These are phyloP conservation scores for Ganoderma leucocontextum DNA, from an alignment of 1,284 basidiomycete species.

Conservation along the genomic window DNA sequence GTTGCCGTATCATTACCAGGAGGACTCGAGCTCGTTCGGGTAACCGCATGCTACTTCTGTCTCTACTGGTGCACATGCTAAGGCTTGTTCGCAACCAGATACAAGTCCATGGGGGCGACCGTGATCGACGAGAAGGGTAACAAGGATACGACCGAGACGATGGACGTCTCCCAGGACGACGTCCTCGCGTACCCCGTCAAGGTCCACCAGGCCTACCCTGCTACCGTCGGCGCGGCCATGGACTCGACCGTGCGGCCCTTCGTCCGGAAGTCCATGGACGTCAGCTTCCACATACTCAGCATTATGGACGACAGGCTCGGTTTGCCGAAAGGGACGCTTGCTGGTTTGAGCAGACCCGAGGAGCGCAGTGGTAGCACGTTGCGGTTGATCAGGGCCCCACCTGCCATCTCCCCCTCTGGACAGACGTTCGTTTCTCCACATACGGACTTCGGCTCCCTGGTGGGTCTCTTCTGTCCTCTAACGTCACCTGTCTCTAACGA, in stretches of 20 bases:
- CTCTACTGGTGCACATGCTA: neutral
- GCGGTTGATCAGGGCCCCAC: slow-evolving; percentile 25
- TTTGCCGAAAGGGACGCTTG: slow-evolving; percentile 28
- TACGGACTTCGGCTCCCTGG: slow-evolving; percentile 33
- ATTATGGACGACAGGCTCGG: slow-evolving; percentile 43
- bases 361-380: slow-evolving; percentile 29
- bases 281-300: slow-evolving; percentile 42
- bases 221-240: slow-evolving; percentile 42
- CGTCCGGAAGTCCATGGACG: slow-evolving; percentile 40
- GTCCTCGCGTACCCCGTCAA: slow-evolving; percentile 40
- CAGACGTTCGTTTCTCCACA: slow-evolving; percentile 28
- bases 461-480: neutral
- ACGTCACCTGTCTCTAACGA: neutral
- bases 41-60: slow-evolving; percentile 13
- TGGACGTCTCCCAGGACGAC: slow-evolving; percentile 44
- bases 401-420: slow-evolving; percentile 15
- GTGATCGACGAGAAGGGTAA: slow-evolving; percentile 44
- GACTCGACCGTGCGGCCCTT: slow-evolving; percentile 41
- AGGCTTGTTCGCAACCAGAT: slow-evolving; percentile 28
- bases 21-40: slow-evolving; percentile 43
- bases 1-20: slow-evolving; percentile 44
- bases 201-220: slow-evolving; percentile 42
- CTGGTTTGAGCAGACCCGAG: slow-evolving; percentile 15
- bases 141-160: slow-evolving; percentile 42
- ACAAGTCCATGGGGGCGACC: slow-evolving; percentile 43